Percentiles rank a stretch among this genome's conserved stretches.
Evolutionary conservation across 805 yeast genomes (phyloP).

Genomic region (Torulaspora indica): DNA sequence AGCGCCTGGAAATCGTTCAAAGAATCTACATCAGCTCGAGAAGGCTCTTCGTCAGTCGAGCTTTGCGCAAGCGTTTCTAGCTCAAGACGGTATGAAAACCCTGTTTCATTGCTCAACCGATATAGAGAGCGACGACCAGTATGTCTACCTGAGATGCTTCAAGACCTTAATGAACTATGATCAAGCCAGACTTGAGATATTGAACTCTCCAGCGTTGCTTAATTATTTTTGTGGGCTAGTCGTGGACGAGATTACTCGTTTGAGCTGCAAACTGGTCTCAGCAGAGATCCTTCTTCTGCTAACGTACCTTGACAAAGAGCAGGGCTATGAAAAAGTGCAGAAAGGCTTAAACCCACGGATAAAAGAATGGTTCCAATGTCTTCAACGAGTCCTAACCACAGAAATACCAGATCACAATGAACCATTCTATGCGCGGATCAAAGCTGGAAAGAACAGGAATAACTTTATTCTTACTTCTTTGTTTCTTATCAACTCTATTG

Average conservation of each 20-base stretch:
- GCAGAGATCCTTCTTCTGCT: conserved; percentile 26
- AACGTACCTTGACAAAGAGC: conserved; percentile 27
- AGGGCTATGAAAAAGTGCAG: conserved; percentile 24
- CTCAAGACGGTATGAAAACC: conserved; percentile 13
- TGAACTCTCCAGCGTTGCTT: conserved; percentile 14
- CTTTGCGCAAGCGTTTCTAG: conserved; percentile 19
- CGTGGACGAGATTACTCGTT: conserved; percentile 9
- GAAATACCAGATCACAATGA: neutral
- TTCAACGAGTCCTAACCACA: neutral
- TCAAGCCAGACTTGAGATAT: conserved; percentile 16
- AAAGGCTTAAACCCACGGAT: conserved; percentile 16
- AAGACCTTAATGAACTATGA: conserved; percentile 25
- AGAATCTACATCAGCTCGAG: conserved; percentile 27
- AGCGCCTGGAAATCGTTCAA: conserved; percentile 10
- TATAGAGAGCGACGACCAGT: conserved; percentile 12
- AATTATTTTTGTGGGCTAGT: conserved; percentile 19
- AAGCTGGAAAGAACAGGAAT: conserved; percentile 36
- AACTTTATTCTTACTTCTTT: conserved; percentile 72
- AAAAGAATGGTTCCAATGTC: conserved; percentile 8
- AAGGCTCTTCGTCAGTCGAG: conserved; percentile 23
- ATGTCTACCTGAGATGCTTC: conserved; percentile 30
- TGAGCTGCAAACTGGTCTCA: conserved; percentile 22
- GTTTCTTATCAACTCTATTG: conserved; percentile 63
- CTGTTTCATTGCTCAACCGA: conserved; percentile 12
- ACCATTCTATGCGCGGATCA: conserved; percentile 11